phyloP scores from a whole-genome alignment of 2,329 filamentous ascomycete genomes.

The Cladosporium oxysporum region DNA sequence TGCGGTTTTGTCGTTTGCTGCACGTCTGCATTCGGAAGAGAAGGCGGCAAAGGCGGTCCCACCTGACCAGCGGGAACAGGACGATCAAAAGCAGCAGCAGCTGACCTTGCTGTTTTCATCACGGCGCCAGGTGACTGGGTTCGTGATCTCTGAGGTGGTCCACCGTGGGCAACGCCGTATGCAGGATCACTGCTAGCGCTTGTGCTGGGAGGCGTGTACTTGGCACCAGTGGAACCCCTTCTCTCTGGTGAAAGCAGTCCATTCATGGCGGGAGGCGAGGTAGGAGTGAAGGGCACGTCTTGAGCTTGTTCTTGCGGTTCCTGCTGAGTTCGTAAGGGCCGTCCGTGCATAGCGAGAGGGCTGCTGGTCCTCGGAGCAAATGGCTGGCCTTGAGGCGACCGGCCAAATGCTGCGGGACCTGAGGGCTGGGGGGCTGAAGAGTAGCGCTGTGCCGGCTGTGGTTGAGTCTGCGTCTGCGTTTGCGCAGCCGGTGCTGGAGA shows the following conservation, averaged over 20 bases:
- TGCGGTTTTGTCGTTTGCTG: conserved; percentile 11
- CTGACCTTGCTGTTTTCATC: conserved; percentile 50
- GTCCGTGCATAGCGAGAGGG: conserved; percentile 54
- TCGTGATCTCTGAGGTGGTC: conserved; percentile 38
- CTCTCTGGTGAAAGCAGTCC: conserved; percentile 28
- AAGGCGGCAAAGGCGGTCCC: conserved; percentile 12
- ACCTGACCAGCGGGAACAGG: conserved; percentile 17
- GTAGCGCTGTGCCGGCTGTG: conserved; percentile 40
- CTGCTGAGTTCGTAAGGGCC: conserved; percentile 31
- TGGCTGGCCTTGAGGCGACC: conserved; percentile 43
- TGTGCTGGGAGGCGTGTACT: conserved; percentile 49
- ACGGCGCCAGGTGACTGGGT: conserved; percentile 62
- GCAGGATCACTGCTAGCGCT: conserved; percentile 13
- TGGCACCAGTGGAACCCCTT: conserved; percentile 24
- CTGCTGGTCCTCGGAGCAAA: conserved; percentile 67
- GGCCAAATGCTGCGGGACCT: conserved; percentile 27
- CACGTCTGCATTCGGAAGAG: conserved; percentile 30
- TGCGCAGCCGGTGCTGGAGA: conserved; percentile 56
- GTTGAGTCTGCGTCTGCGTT: conserved; percentile 35
- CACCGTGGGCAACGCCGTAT: conserved; percentile 35
- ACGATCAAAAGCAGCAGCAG: conserved; percentile 29
- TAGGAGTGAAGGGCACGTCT: conserved; percentile 25
- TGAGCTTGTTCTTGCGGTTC: conserved; percentile 32
- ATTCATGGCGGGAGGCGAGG: conserved; percentile 43
- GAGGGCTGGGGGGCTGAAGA: conserved; percentile 39